A percentile compares a stretch with the other conserved stretches of the same genome.
Conservation (phyloP, 2,329 filamentous ascomycete species). For the Leptographium wingfieldii region DNA sequence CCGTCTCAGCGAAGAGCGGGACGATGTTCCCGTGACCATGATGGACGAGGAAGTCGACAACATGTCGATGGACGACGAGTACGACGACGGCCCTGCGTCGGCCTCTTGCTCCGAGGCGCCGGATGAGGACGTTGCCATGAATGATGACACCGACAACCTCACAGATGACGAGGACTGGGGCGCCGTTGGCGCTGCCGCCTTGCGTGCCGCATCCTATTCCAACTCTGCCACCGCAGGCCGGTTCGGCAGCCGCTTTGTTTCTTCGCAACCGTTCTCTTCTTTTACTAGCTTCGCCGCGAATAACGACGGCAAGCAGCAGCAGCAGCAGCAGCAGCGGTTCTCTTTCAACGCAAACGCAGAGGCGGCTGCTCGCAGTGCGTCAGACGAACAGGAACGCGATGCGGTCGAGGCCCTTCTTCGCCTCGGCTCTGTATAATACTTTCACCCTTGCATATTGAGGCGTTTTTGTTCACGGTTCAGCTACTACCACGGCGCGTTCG, state of each 20-base stretch:
- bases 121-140: conserved; percentile 46
- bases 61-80: conserved; percentile 74
- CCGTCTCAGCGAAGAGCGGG: conserved; percentile 43
- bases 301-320: conserved; percentile 18
- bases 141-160: conserved; percentile 68
- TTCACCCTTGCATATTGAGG: conserved; percentile 33
- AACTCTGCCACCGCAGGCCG: conserved; percentile 36
- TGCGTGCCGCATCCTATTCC: conserved; percentile 56
- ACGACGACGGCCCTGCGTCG: conserved; percentile 56
- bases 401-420: conserved; percentile 69
- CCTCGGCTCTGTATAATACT: conserved; percentile 64
- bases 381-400: conserved; percentile 64
- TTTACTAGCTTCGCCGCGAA: conserved; percentile 20
- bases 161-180: conserved; percentile 98
- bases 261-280: conserved; percentile 36
- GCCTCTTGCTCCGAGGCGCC: conserved; percentile 67
- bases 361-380: conserved; percentile 30
- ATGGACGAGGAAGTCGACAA: conserved; percentile 81
- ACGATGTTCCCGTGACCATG: conserved; percentile 57
- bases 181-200: conserved; percentile 70
- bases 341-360: conserved; percentile 39
- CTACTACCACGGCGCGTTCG: not conserved
- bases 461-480: conserved; percentile 25
- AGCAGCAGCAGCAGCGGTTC: conserved; percentile 30
- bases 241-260: conserved; percentile 34